Evolutionary conservation across 257 asterid genomes (phyloP), one percentile per base, ranked within the genome.

Genomic region (Scutellaria galericulata): DNA sequence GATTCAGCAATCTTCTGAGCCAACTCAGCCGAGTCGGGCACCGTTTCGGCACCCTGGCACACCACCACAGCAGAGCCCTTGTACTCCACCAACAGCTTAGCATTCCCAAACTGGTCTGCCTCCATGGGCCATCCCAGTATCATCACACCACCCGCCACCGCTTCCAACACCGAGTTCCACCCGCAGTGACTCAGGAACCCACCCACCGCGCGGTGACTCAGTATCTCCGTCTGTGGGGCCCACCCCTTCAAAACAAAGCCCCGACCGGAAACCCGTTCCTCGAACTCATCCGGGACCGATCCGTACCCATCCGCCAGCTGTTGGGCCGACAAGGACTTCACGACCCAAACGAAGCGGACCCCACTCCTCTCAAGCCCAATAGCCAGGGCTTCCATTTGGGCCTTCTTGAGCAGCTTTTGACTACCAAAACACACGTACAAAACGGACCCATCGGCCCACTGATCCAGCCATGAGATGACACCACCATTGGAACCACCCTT

Each of bases 71-170:
- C 90, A 0, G 75, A 79, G 7, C 81, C 84, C 51, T 78, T 64
- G 57, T 81, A 77, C 20, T 92, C 91, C 47, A 82, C 90, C 81
- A 90, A 10, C 22, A 82, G 22, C 84, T 71, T 86, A 0, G 83
- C 87, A 20, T 88, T 75, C 27, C 75, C 64, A 80, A 81, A 92
- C 20, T 92, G 98, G 70, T 92, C 97, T 0, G 98, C 98, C 65
- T 88, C 98, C 97, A 92, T 92, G 8, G 98, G 96, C 98, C 96
- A 92, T 5, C 85, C 84, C 72, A 92, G 20, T 60, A 92, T 78
- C 88, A 88, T 48, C n/a, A 84, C 95, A 3, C 96, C 97, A 0
- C 82, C 84, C 0, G 74, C 72, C 3, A 86, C 51, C 0, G 92
- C 95, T 58, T 88, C 98, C 78, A 92, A 0, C 7, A 69, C 77